Conservation (phyloP, 1,284 basidiomycete species). For the Pterulicium gracile region DNA sequence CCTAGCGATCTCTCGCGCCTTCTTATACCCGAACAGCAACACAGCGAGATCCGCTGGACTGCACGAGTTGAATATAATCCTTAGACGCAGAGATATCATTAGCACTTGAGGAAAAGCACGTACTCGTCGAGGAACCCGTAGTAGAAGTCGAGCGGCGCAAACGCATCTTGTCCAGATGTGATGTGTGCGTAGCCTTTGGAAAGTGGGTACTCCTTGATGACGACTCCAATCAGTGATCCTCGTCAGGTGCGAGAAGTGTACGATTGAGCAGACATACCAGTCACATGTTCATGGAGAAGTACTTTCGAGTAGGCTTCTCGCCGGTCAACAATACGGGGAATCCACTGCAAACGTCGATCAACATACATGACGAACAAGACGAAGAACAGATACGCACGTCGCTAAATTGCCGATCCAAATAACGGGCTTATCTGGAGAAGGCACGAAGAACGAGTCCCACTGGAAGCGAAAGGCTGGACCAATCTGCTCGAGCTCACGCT, state of each 20-base stretch:
- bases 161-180: constrained; percentile 19
- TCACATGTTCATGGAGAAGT: constrained; percentile 22
- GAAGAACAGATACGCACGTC: constrained; percentile 15
- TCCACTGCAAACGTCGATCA: too few species aligned
- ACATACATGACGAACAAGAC: too few species aligned
- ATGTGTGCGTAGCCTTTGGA: constrained; percentile 27
- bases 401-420: constrained; percentile 23
- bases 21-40: constrained; percentile 48
- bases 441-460: constrained; percentile 32
- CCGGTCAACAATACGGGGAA: too few species aligned
- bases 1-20: constrained; percentile 42
- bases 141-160: constrained; percentile 21
- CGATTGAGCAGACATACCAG: constrained; percentile 14
- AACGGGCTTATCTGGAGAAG: constrained; percentile 37
- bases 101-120: background rate
- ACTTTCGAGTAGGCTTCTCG: constrained; percentile 14
- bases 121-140: constrained; percentile 19
- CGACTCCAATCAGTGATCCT: too few species aligned
- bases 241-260: too few species aligned
- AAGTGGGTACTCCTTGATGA: constrained; percentile 22
- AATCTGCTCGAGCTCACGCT: constrained; percentile 29
- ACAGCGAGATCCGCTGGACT: constrained; percentile 44
- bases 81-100: constrained; percentile 1
- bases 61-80: constrained; percentile 9
- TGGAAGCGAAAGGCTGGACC: constrained; percentile 26